These are phyloP conservation scores for Fragaria ananassa DNA, from an alignment of 306 rosid genomes.

Conservation along the genomic window DNA sequence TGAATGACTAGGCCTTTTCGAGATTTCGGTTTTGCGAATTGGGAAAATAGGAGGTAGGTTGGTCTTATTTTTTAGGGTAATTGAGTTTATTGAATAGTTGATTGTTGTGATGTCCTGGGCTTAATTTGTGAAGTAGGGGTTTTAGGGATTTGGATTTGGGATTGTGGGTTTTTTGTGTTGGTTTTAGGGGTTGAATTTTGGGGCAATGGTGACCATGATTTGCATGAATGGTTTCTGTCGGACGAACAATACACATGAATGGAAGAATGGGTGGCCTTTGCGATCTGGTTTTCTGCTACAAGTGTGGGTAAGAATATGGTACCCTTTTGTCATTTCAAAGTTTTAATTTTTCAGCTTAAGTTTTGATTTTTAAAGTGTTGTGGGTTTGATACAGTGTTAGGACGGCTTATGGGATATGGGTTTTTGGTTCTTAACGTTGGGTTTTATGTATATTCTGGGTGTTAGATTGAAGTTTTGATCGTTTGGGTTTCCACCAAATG, in stretches of 20 bases:
- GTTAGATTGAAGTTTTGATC: slow-evolving; percentile 12
- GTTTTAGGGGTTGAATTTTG: slow-evolving; percentile 30
- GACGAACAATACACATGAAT: slow-evolving; percentile 36
- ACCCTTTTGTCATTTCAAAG: slow-evolving; percentile 7
- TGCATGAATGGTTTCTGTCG: slow-evolving; percentile 59
- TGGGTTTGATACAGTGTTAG: slow-evolving; percentile 21
- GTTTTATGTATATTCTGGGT: neutral
- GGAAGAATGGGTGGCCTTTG: slow-evolving; percentile 88
- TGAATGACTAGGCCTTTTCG: slow-evolving; percentile 21
- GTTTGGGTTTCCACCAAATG: slow-evolving; percentile 28
- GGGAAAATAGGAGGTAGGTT: slow-evolving; percentile 8
- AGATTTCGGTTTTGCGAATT: slow-evolving; percentile 17
- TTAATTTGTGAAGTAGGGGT: slow-evolving; percentile 26
- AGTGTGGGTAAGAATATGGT: slow-evolving; percentile 69
- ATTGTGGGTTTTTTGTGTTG: neutral
- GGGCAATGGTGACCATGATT: slow-evolving; percentile 65
- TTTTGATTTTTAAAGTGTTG: slow-evolving; percentile 24
- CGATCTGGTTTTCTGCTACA: slow-evolving; percentile 74
- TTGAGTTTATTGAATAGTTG: neutral
- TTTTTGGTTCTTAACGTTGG: neutral
- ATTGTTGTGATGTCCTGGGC: neutral
- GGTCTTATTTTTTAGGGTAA: neutral
- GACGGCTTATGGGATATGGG: slow-evolving; percentile 31
- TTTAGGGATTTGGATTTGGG: slow-evolving; percentile 35
- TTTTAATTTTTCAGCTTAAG: slow-evolving; percentile 25